phyloP scores from a whole-genome alignment of 345 rosid species.

The Corchorus capsularis region DNA sequence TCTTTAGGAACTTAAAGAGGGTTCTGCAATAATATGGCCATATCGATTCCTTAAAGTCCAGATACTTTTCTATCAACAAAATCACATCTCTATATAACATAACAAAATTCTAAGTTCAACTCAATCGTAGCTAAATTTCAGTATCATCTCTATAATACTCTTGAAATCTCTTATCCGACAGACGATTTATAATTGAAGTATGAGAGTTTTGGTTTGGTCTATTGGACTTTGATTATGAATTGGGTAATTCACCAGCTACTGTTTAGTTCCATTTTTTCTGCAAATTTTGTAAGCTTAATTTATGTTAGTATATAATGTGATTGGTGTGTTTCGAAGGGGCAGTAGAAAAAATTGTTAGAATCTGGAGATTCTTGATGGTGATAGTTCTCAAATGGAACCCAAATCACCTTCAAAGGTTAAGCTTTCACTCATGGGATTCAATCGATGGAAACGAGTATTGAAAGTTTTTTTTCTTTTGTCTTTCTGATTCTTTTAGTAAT shows the following conservation, averaged over 20 bases:
- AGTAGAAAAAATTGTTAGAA: conserved; percentile 6
- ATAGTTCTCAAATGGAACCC: conserved; percentile 40
- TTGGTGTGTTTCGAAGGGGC: not conserved
- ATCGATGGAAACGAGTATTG: conserved; percentile 23
- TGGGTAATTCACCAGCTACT: not conserved
- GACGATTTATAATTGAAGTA: not conserved
- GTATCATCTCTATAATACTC: not conserved
- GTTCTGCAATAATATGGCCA: conserved; percentile 96
- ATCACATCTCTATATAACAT: no score
- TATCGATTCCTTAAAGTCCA: conserved; percentile 79
- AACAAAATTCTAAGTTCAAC: no score
- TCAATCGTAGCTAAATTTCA: no score
- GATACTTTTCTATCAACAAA: conserved; percentile 65
- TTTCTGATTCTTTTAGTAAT: conserved; percentile 30
- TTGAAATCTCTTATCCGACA: not conserved
- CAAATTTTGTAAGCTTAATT: not conserved
- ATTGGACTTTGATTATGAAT: not conserved
- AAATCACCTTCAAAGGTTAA: conserved; percentile 56
- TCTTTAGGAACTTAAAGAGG: conserved; percentile 87
- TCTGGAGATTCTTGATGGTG: conserved; percentile 16
- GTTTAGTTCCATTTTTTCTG: not conserved
- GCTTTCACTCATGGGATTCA: conserved; percentile 25
- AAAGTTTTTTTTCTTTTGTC: conserved; percentile 18
- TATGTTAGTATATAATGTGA: not conserved
- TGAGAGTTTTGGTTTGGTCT: not conserved